Percentiles rank a stretch among this genome's conserved stretches.
These are phyloP conservation scores for Inga oerstediana DNA, from an alignment of 306 rosid genomes.

Conservation along the genomic window DNA sequence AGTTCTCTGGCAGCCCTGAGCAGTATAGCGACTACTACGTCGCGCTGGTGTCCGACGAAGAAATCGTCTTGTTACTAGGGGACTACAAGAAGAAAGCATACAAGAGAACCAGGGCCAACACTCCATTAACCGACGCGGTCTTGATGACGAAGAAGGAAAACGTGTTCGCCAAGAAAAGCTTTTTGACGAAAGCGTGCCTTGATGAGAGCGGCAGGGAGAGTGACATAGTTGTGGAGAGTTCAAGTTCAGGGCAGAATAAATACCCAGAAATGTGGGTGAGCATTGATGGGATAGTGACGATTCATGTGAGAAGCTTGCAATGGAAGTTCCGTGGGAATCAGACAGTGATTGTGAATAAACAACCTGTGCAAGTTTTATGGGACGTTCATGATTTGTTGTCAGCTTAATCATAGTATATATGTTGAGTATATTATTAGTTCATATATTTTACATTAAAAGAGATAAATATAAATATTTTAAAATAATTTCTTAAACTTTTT, in stretches of 20 bases:
- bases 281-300: conserved; percentile 76
- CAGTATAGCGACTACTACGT: conserved; percentile 72
- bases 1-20: conserved; percentile 63
- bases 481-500: no score
- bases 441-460: no score
- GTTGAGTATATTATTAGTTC: no score
- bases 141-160: conserved; percentile 68
- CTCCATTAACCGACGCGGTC: conserved; percentile 51
- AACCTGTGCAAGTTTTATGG: conserved; percentile 78
- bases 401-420: neutral
- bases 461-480: no score
- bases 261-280: conserved; percentile 97
- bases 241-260: conserved; percentile 44
- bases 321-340: conserved; percentile 97
- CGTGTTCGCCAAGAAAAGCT: conserved; percentile 79
- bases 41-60: conserved; percentile 67
- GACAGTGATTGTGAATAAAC: conserved; percentile 58
- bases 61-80: conserved; percentile 74
- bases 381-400: conserved; percentile 90
- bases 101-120: conserved; percentile 74
- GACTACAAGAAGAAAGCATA: conserved; percentile 84
- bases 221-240: conserved; percentile 84
- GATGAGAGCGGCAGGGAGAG: conserved; percentile 62
- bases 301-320: conserved; percentile 82
- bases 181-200: conserved; percentile 63